These are phyloP conservation scores for Panaeolus cyanescens DNA, from an alignment of 768 basidiomycete species.

Conservation along the genomic window DNA sequence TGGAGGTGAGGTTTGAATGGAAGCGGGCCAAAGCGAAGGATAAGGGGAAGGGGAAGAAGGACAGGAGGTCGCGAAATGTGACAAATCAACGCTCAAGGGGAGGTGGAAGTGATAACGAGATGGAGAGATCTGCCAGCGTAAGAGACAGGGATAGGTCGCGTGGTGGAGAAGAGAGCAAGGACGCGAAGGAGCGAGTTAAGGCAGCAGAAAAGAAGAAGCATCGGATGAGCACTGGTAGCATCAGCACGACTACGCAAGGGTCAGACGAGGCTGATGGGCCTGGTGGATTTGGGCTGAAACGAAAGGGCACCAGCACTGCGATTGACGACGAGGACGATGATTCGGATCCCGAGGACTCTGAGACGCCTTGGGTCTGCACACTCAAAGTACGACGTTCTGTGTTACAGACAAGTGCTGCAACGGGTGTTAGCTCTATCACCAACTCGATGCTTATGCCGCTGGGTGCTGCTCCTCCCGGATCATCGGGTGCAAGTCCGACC, in stretches of 20 bases:
- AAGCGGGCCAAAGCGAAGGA: conserved; percentile 48
- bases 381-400: conserved; percentile 59
- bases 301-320: conserved; percentile 12
- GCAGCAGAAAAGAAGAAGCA: conserved; percentile 22
- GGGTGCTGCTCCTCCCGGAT: not conserved
- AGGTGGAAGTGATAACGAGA: conserved; percentile 20
- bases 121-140: conserved; percentile 44
- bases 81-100: conserved; percentile 15
- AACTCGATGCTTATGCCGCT: not conserved
- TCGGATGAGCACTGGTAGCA: conserved; percentile 38
- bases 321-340: conserved; percentile 59
- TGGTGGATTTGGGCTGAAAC: conserved; percentile 10
- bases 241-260: conserved; percentile 23
- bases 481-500: not conserved
- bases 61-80: conserved; percentile 14
- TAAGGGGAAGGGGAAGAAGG: conserved; percentile 24
- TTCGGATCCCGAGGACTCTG: conserved; percentile 94
- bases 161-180: conserved; percentile 22
- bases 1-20: conserved; percentile 86
- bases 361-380: conserved; percentile 95
- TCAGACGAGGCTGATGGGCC: conserved; percentile 32
- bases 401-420: conserved; percentile 4
- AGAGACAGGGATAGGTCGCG: conserved; percentile 53
- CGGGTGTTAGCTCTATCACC: conserved; percentile 6
- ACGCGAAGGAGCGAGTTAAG: conserved; percentile 20